These are phyloP conservation scores for Theileria sp. DNA, from an alignment of 169 alveolate species.

Conservation along the genomic window DNA sequence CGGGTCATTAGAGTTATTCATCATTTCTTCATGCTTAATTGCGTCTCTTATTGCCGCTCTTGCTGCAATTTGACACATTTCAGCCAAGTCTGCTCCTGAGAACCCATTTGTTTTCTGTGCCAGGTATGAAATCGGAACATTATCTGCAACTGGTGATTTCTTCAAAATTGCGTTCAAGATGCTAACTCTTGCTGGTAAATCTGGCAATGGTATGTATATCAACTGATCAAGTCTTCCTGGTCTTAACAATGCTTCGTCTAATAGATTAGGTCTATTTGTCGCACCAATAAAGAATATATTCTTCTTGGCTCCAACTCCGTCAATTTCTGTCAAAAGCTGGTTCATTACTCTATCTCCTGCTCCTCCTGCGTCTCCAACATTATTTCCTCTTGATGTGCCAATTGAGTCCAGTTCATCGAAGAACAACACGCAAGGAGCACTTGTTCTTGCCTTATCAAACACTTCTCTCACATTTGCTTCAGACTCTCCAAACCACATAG, in stretches of 20 bases:
- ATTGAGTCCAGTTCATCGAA: constrained; percentile 99
- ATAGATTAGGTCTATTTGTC: constrained; percentile 98
- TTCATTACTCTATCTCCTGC: constrained; percentile 99
- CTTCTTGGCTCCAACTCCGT: constrained; percentile 98
- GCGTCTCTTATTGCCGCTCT: constrained; percentile 99
- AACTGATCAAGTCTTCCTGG: constrained; percentile 99
- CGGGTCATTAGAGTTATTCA: neutral
- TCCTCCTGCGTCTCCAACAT: constrained; percentile 94
- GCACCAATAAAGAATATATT: constrained; percentile 99
- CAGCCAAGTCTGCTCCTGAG: constrained; percentile 99
- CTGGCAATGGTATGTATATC: constrained; percentile 99
- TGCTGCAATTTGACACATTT: constrained; percentile 98
- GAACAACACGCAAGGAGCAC: constrained; percentile 99
- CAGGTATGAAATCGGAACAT: constrained; percentile 94
- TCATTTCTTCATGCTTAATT: constrained; percentile 80
- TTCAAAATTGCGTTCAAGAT: constrained; percentile 93
- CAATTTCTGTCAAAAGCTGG: constrained; percentile 99
- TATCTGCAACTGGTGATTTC: constrained; percentile 96
- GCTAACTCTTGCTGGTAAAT: constrained; percentile 93
- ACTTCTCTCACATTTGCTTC: constrained; percentile 99
- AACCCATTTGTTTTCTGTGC: constrained; percentile 99
- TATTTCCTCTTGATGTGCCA: constrained; percentile 95
- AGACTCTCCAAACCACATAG: constrained; percentile 99
- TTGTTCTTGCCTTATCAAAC: constrained; percentile 98
- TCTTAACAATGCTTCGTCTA: constrained; percentile 98